These are phyloP conservation scores for Didymella pomorum DNA, from an alignment of 2,329 filamentous ascomycete species.

Conservation along the genomic window DNA sequence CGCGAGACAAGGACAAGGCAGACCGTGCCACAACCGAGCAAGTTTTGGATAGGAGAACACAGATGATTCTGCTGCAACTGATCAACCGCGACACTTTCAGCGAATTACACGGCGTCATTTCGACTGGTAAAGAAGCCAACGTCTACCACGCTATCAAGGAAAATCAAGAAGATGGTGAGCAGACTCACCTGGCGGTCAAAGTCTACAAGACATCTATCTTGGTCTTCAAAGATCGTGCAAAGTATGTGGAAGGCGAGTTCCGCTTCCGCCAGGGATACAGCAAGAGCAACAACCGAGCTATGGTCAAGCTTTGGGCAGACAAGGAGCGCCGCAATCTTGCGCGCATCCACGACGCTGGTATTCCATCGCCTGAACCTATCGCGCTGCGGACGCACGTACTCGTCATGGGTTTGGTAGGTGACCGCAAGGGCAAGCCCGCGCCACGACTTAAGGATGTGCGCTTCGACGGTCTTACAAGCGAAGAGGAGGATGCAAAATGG, in stretches of 20 bases:
- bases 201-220: slow-evolving; percentile 99
- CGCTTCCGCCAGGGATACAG: slow-evolving; percentile 90
- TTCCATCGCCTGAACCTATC: slow-evolving; percentile 89
- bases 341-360: slow-evolving; percentile 81
- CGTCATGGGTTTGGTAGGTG: slow-evolving; percentile 92
- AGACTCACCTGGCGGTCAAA: slow-evolving; percentile 87
- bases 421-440: slow-evolving; percentile 84
- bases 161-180: slow-evolving; percentile 56
- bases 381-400: slow-evolving; percentile 92
- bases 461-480: slow-evolving; percentile 69
- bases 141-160: slow-evolving; percentile 88
- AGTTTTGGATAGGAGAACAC: slow-evolving; percentile 90
- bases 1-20: slow-evolving; percentile 78
- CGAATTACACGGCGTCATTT: slow-evolving; percentile 93
- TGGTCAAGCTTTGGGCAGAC: slow-evolving; percentile 99
- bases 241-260: slow-evolving; percentile 94
- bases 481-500: slow-evolving; percentile 72
- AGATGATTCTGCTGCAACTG: slow-evolving; percentile 95
- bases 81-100: slow-evolving; percentile 90
- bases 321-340: slow-evolving; percentile 97
- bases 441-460: slow-evolving; percentile 88
- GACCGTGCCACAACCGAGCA: slow-evolving; percentile 95
- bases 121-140: slow-evolving; percentile 97
- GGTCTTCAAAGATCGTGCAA: slow-evolving; percentile 96
- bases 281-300: slow-evolving; percentile 92